Evolutionary conservation across 176 grass and related monocot genomes (phyloP), one percentile per base, ranked within the genome.

Genomic region (Oryza rufipogon): DNA sequence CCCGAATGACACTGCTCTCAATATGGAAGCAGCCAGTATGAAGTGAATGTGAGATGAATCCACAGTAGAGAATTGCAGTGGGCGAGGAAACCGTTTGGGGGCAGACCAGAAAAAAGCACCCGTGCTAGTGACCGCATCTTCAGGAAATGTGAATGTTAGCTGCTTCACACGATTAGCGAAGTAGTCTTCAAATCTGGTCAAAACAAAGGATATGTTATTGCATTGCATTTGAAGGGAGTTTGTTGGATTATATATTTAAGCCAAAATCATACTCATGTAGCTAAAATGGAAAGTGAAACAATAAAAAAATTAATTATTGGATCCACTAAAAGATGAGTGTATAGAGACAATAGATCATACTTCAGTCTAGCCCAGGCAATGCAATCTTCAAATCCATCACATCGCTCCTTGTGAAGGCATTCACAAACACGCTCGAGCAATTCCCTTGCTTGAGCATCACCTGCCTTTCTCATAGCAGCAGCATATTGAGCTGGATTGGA

Each of bases 21-120:
- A 82, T 80, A 93, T 81, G 36, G 94, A 91, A 84, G 91, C 91
- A 68, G 84, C 78, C 86, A 85, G 79, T 83, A 96, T 81, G 72
- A 93, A 93, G 19, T 91, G 68, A 70, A 93, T 80, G 30, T 96
- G 91, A 71, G 85, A 85, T 64, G 81, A 48, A 84, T 93, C 89
- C 70, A 64, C 77, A 72, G 84, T 11, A 72, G 89, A 96, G 85
- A 96, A 96, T 71, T 89, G 73, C 80, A 93, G 36, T 0, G 91
- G 81, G 45, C 6, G 81, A 61, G 91, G 94, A 73, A 96, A 93
- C 33, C 91, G 91, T 83, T 93, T 91, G 58, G 94, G 93, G n/a
- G 91, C 91, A 82, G 91, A 93, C 94, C 91, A 96, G 77, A 96
- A 96, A 87, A 46, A 78, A n/a, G 91, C 63, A 54, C 94, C 91